Evolutionary conservation across 257 asterid species (phyloP).

Genomic region (Capsicum pubescens): DNA sequence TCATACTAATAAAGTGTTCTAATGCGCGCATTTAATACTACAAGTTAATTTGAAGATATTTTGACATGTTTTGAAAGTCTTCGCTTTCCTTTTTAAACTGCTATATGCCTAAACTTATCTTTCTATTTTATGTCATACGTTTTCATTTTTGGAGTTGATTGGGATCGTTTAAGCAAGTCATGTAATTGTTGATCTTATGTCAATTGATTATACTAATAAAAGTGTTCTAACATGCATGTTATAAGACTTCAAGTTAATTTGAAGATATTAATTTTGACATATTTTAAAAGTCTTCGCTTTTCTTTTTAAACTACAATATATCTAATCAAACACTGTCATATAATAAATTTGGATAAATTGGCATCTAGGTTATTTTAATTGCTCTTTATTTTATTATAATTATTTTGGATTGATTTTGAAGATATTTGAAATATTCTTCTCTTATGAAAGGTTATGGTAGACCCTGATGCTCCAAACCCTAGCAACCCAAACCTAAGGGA

Average conservation of each 20-base stretch:
- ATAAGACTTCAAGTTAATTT: not conserved
- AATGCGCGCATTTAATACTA: not conserved
- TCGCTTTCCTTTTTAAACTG: too few relatives aligned
- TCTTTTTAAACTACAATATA: too few relatives aligned
- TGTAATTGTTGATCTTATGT: not conserved
- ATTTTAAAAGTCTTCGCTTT: not conserved
- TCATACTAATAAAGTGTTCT: not conserved
- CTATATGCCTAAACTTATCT: not conserved
- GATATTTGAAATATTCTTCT: not conserved
- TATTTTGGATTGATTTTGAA: not conserved
- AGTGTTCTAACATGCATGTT: not conserved
- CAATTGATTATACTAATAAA: not conserved
- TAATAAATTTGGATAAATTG: not conserved
- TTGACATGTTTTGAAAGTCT: not conserved
- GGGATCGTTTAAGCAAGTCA: not conserved
- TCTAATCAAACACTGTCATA: not conserved
- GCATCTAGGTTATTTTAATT: not conserved
- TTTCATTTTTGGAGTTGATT: too few relatives aligned
- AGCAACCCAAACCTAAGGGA: conserved; percentile 64
- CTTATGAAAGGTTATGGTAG: conserved; percentile 57
- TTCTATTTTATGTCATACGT: too few relatives aligned
- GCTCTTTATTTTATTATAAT: not conserved
- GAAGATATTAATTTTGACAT: not conserved
- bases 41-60: not conserved
- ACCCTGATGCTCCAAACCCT: conserved; percentile 80